Conservation (phyloP, 805 yeast species). For the Yarrowia porcina region DNA sequence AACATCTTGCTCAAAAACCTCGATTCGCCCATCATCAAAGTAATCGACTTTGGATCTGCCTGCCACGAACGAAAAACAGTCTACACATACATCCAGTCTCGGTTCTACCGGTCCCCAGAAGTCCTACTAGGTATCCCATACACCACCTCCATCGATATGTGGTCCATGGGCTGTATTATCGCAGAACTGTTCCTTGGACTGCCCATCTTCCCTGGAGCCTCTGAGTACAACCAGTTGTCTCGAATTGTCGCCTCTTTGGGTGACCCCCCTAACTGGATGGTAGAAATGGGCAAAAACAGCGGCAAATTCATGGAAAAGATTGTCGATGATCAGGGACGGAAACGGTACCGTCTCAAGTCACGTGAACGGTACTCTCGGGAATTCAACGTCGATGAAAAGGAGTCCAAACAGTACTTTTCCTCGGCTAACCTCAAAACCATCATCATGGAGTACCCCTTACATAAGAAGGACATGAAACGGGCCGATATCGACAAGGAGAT, state of each 20-base stretch:
- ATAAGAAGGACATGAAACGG: slow-evolving; percentile 31
- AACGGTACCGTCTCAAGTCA: slow-evolving; percentile 45
- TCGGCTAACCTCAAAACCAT: slow-evolving; percentile 65
- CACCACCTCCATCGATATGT: slow-evolving; percentile 90
- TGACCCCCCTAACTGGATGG: slow-evolving; percentile 90
- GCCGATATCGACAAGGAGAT: slow-evolving; percentile 63
- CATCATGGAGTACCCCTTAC: slow-evolving; percentile 63
- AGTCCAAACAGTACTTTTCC: slow-evolving; percentile 80
- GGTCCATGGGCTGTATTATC: slow-evolving; percentile 94
- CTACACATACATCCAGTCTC: slow-evolving; percentile 86
- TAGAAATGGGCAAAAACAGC: slow-evolving; percentile 89
- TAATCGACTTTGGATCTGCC: slow-evolving; percentile 95
- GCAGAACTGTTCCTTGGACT: slow-evolving; percentile 88
- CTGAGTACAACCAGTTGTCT: slow-evolving; percentile 85
- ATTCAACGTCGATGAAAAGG: slow-evolving; percentile 54
- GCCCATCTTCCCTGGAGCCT: slow-evolving; percentile 91
- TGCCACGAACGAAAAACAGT: slow-evolving; percentile 88
- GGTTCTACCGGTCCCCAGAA: slow-evolving; percentile 94
- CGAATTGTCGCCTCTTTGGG: slow-evolving; percentile 83
- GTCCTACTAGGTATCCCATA: slow-evolving; percentile 89
- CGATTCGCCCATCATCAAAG: slow-evolving; percentile 81
- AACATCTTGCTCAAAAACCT: slow-evolving; percentile 77
- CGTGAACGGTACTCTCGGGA: slow-evolving; percentile 51
- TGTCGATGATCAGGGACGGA: slow-evolving; percentile 39
- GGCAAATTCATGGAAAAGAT: slow-evolving; percentile 59